A percentile compares a stretch with the other conserved stretches of the same genome.
phyloP scores from a whole-genome alignment of 228 moss, liverwort and hornwort genomes.

The Sphagnum fallax region DNA sequence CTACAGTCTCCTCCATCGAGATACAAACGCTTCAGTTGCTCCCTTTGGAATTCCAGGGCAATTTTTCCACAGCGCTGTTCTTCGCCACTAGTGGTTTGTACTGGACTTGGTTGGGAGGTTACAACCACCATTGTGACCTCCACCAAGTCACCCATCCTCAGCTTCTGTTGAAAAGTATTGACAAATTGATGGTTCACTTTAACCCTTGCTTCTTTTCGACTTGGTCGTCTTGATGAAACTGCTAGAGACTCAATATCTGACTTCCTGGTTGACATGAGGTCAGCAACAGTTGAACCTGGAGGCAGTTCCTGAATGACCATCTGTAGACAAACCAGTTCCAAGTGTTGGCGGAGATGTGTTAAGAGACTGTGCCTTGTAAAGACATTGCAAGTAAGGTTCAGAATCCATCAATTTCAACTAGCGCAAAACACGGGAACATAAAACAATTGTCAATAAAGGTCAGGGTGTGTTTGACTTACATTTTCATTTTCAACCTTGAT shows the following conservation, averaged over 20 bases:
- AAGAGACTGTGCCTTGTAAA: too few relatives aligned
- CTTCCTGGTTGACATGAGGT: constrained; percentile 31
- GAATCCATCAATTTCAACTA: too few relatives aligned
- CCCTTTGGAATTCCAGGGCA: constrained; percentile 82
- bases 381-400: too few relatives aligned
- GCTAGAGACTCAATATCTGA: constrained; percentile 32
- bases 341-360: too few relatives aligned
- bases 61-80: constrained; percentile 63
- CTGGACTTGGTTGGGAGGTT: constrained; percentile 14
- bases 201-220: constrained; percentile 25
- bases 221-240: constrained; percentile 13
- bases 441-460: too few relatives aligned
- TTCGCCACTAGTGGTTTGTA: constrained; percentile 13
- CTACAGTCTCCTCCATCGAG: constrained; percentile 28
- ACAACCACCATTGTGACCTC: constrained; percentile 25
- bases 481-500: constrained; percentile 76
- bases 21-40: constrained; percentile 88
- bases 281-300: constrained; percentile 62
- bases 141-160: constrained; percentile 86
- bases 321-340: constrained; percentile 26
- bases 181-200: constrained; percentile 87
- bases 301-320: constrained; percentile 77
- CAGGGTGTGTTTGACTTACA: constrained; percentile 28
- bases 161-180: constrained; percentile 65
- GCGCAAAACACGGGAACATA: too few relatives aligned